Percentiles rank a stretch among this genome's conserved stretches.
These are phyloP conservation scores for Phylloporus sp. DNA, from an alignment of 768 basidiomycete genomes.

Conservation along the genomic window DNA sequence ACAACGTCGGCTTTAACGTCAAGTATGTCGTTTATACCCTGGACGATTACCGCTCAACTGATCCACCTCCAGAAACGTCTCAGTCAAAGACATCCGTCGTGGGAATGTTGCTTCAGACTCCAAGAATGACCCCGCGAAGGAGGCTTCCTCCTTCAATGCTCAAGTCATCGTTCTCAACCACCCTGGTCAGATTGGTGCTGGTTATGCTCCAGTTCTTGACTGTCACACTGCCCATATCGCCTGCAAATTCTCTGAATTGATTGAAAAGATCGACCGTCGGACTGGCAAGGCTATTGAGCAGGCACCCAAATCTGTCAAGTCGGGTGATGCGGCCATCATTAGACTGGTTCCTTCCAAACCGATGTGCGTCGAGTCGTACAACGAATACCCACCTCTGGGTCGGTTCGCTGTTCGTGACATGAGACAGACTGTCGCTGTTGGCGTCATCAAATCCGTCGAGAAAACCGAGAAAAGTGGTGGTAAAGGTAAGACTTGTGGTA, in stretches of 20 bases:
- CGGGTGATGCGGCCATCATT: conserved; percentile 98
- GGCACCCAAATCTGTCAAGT: conserved; percentile 96
- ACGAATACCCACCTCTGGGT: conserved; percentile 98
- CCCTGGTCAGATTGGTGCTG: conserved; percentile 99
- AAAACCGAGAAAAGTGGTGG: conserved; percentile 88
- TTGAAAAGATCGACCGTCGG: conserved; percentile 99
- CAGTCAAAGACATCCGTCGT: conserved; percentile 99
- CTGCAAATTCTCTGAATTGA: conserved; percentile 97
- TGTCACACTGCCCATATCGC: conserved; percentile 99
- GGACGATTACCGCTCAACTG: background rate
- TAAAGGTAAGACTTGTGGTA: conserved; percentile 55
- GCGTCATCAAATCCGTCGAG: conserved; percentile 97
- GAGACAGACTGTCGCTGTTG: conserved; percentile 98
- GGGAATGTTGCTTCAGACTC: conserved; percentile 99
- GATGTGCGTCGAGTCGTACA: conserved; percentile 92
- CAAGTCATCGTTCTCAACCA: conserved; percentile 99
- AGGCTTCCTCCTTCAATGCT: conserved; percentile 98
- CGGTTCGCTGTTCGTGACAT: conserved; percentile 99
- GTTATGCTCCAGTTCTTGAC: conserved; percentile 98
- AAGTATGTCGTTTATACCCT: conserved; percentile 50
- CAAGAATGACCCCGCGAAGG: conserved; percentile 99
- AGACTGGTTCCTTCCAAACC: conserved; percentile 96
- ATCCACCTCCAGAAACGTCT: conserved; percentile 76
- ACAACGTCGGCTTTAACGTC: conserved; percentile 99
- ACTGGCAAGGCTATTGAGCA: conserved; percentile 90